Evolutionary conservation across 306 rosid genomes (phyloP), one percentile per base, ranked within the genome.

Genomic region (Comarum palustre): DNA sequence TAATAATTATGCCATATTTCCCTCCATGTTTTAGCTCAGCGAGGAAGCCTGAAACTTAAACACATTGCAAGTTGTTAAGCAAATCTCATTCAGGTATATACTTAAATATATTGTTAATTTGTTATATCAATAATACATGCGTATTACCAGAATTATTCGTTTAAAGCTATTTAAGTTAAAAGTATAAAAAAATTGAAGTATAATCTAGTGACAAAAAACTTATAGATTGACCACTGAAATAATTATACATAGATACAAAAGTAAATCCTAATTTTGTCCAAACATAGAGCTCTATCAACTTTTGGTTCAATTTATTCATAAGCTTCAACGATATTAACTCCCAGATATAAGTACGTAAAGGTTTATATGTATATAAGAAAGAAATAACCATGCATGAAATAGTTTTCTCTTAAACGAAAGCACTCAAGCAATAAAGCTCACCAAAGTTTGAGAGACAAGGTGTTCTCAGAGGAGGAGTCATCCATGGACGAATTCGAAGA

Each of bases 391-490:
- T n/a, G 57, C 57, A 2, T n/a, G 57, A 47, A 47, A n/a, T 6
- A 39, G 11, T 17, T 22, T 54, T 20, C 15, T 54, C 25, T 22
- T 1, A 1, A 9, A 3, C 20, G 5, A 54, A 52, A n/a, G 13
- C 12, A 15, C 52, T 47, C 20, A 2, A 27, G 11, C 20, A 11
- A 27, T 4, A 3, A 4, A 5, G 13, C 50, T 67, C 52, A 76
- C 79, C 79, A 74, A 2, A 76, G 64, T 68, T 59, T 57, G 29
- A 76, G 79, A 22, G 74, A 68, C 3, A 66, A 43, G 32, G 82
- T 80, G 47, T 70, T 79, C 0, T 29, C 22, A 42, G 82, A 74
- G 72, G 71, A 22, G 31, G 66, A 73, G 3, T 73, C 82, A 16
- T 83, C 81, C 2, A 20, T 24, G 15, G 78, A 73, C 2, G 54